Evolutionary conservation across 2,329 filamentous ascomycete species (phyloP).

Genomic region (Domatiomyces catenatus): DNA sequence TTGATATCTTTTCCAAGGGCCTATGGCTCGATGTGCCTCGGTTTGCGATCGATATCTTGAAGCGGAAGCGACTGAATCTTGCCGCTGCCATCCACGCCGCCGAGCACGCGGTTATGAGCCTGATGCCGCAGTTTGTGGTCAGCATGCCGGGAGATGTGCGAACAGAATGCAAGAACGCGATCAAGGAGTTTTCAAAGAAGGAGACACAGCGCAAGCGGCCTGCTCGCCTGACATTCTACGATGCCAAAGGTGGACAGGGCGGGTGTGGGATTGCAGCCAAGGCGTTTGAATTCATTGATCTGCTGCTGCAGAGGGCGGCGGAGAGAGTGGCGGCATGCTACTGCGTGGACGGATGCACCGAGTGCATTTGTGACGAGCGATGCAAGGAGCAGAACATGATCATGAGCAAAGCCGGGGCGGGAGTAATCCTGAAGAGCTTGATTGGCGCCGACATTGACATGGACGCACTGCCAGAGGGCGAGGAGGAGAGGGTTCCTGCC

Average conservation of each 20-base stretch:
- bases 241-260: slow-evolving; percentile 72
- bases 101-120: slow-evolving; percentile 72
- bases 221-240: slow-evolving; percentile 82
- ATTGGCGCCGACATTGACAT: slow-evolving; percentile 65
- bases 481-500: slow-evolving; percentile 47
- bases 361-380: slow-evolving; percentile 72
- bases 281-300: slow-evolving; percentile 81
- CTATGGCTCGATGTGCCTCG: slow-evolving; percentile 92
- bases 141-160: slow-evolving; percentile 80
- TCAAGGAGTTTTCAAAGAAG: slow-evolving; percentile 68
- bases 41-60: slow-evolving; percentile 61
- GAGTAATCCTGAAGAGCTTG: slow-evolving; percentile 63
- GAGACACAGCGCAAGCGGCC: slow-evolving; percentile 54
- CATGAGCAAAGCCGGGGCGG: slow-evolving; percentile 80
- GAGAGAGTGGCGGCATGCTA: slow-evolving; percentile 59
- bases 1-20: slow-evolving; percentile 69
- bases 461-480: slow-evolving; percentile 73
- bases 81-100: slow-evolving; percentile 88
- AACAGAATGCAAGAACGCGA: slow-evolving; percentile 79
- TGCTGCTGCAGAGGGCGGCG: slow-evolving; percentile 60
- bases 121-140: slow-evolving; percentile 84
- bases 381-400: slow-evolving; percentile 81
- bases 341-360: slow-evolving; percentile 68
- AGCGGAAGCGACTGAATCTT: slow-evolving; percentile 56
- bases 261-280: slow-evolving; percentile 81